Evolutionary conservation across 2,329 filamentous ascomycete genomes (phyloP).

Genomic region (Clarireedia monteithiana): DNA sequence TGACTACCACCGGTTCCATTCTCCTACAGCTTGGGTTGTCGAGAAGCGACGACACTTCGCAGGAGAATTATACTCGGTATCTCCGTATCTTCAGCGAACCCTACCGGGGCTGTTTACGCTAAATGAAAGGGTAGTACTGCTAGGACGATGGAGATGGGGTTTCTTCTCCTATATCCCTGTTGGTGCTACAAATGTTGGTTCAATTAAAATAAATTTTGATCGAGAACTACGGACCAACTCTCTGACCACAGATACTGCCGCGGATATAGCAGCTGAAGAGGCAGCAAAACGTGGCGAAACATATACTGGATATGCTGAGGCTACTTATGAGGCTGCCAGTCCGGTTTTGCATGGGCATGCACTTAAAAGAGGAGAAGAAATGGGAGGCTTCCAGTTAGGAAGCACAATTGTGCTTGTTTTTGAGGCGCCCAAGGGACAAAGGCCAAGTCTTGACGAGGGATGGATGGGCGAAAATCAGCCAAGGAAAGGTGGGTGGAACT

Average conservation of each 20-base stretch:
- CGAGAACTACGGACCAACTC: slow-evolving; percentile 88
- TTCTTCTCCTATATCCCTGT: slow-evolving; percentile 97
- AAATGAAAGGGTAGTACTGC: slow-evolving; percentile 89
- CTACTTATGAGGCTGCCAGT: slow-evolving; percentile 75
- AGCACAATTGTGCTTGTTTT: slow-evolving; percentile 95
- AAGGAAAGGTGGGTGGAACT: slow-evolving; percentile 66
- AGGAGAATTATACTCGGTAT: slow-evolving; percentile 90
- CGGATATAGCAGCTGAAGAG: slow-evolving; percentile 75
- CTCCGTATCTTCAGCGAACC: slow-evolving; percentile 86
- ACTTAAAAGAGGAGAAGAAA: slow-evolving; percentile 82
- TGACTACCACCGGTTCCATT: slow-evolving; percentile 98
- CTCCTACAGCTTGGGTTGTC: slow-evolving; percentile 89
- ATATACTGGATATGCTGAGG: slow-evolving; percentile 88
- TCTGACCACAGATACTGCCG: slow-evolving; percentile 84
- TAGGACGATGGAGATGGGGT: slow-evolving; percentile 92
- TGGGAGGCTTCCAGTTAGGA: slow-evolving; percentile 95
- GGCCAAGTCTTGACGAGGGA: slow-evolving; percentile 51
- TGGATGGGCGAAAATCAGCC: slow-evolving; percentile 45
- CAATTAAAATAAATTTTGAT: slow-evolving; percentile 96
- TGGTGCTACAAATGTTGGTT: slow-evolving; percentile 94
- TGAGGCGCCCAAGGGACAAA: slow-evolving; percentile 68
- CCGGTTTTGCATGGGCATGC: slow-evolving; percentile 74
- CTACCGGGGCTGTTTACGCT: slow-evolving; percentile 91
- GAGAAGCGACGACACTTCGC: slow-evolving; percentile 94
- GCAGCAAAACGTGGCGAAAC: slow-evolving; percentile 69